Evolutionary conservation across 208 protist species (phyloP), one percentile per base, ranked within the genome.

Genomic region (Angomonas deanei): DNA sequence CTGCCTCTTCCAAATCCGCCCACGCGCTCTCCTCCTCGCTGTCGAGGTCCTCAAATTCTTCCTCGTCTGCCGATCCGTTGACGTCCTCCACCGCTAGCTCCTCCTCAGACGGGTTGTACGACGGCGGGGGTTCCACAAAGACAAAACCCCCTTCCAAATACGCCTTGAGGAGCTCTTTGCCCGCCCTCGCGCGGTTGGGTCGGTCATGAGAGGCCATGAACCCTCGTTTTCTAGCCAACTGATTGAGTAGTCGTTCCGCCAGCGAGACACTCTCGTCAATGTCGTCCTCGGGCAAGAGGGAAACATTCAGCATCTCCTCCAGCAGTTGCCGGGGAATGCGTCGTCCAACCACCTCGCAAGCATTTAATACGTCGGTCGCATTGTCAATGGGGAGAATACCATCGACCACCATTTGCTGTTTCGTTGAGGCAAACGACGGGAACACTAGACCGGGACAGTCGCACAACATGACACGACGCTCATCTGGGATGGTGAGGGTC

Each of bases 361-460:
- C 70, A 39, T 72, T 70, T 26, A 96, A 68, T 17, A 78, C 75
- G 55, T 94, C 80, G 3, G 83, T 92, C 33, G 78, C 72, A 31
- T 78, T 91, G 64, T 91, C 86, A 15, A 98, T 93, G 10, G 97
- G 97, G 2, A 99, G 82, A 31, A 99, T 91, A 57, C 98, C 98
- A 68, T 98, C 96, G 64, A 91, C 97, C 59, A 99, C 83, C 92
- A 99, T 96, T 57, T 99, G 93, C 53, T 84, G 94, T 55, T 91
- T 89, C 3, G 84, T 97, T 19, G 78, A 86, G 15, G 90, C 86
- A 56, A 96, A 96, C 15, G 87, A 91, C 17, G 90, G 90, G 42
- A 96, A 98, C n/a, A 99, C 97, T 8, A 99, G 84, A 48, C 98
- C 98, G 0, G 98, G 98, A 77, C 97, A 99, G 74, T 99, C 98